Conservation (phyloP, 2,329 filamentous ascomycete species). For the Fusarium aywerte region DNA sequence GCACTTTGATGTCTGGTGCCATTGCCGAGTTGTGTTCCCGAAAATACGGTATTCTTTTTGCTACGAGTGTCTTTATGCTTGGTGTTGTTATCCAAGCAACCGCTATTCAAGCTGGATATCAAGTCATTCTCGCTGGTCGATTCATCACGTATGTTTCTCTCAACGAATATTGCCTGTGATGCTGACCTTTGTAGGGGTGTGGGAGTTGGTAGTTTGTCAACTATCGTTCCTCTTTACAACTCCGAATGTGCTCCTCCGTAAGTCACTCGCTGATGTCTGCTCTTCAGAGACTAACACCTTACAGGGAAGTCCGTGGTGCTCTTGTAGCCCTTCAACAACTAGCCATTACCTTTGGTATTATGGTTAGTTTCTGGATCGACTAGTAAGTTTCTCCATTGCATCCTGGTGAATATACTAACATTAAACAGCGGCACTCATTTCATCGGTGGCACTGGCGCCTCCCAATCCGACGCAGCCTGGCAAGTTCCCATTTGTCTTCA, state of each 20-base stretch:
- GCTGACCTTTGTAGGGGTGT: conserved; percentile 59
- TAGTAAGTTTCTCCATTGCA: conserved; percentile 55
- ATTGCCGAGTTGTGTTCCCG: conserved; percentile 76
- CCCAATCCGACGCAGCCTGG: conserved; percentile 77
- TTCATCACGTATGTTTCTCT: conserved; percentile 68
- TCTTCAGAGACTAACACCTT: background rate
- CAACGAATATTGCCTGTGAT: too few relatives aligned
- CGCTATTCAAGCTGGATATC: conserved; percentile 65
- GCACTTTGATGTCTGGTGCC: conserved; percentile 74
- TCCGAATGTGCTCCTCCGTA: conserved; percentile 58
- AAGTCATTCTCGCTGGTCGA: conserved; percentile 74
- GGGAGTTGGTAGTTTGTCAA: conserved; percentile 74
- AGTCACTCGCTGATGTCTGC: background rate
- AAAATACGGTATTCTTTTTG: conserved; percentile 75
- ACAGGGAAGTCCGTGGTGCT: conserved; percentile 54
- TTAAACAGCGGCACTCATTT: conserved; percentile 66
- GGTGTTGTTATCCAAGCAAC: conserved; percentile 76
- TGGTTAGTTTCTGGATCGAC: conserved; percentile 73
- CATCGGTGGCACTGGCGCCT: conserved; percentile 65
- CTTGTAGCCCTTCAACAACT: conserved; percentile 62
- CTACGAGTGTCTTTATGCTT: conserved; percentile 73
- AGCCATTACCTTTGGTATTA: conserved; percentile 70
- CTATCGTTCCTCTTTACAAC: conserved; percentile 70
- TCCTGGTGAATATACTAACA: rapidly evolving
- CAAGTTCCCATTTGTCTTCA: conserved; percentile 78